These are phyloP conservation scores for Colletotrichum salicis DNA, from an alignment of 2,329 filamentous ascomycete genomes.

Conservation along the genomic window DNA sequence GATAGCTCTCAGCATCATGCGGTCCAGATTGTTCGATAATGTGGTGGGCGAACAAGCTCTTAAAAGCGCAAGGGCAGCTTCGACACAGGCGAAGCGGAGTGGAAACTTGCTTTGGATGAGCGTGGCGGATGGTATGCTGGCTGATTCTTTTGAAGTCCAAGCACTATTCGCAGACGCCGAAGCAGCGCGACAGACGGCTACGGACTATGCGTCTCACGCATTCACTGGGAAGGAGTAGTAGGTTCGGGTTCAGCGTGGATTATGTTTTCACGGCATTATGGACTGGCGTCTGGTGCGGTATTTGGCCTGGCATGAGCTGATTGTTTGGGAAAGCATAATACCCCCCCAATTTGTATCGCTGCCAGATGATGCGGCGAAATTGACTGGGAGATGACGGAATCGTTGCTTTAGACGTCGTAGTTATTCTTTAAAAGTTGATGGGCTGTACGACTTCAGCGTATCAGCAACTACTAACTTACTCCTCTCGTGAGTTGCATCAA, in stretches of 20 bases:
- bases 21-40: slow-evolving; percentile 81
- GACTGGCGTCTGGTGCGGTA: slow-evolving; percentile 30
- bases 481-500: background rate
- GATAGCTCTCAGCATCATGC: slow-evolving; percentile 87
- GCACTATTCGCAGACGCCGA: slow-evolving; percentile 64
- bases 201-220: slow-evolving; percentile 54
- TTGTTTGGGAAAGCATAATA: slow-evolving; percentile 34
- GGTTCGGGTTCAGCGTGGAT: slow-evolving; percentile 6
- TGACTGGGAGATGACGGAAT: background rate
- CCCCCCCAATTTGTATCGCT: slow-evolving; percentile 18
- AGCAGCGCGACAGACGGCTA: slow-evolving; percentile 53
- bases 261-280: slow-evolving; percentile 27
- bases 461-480: background rate
- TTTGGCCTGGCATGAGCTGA: slow-evolving; percentile 31
- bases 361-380: slow-evolving; percentile 11
- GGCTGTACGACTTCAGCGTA: background rate
- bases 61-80: slow-evolving; percentile 78
- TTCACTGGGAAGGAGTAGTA: slow-evolving; percentile 46
- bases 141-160: slow-evolving; percentile 78
- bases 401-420: background rate
- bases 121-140: slow-evolving; percentile 82
- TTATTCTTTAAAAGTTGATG: background rate
- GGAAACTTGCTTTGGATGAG: slow-evolving; percentile 82
- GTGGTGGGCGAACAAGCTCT: slow-evolving; percentile 84
- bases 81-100: slow-evolving; percentile 74